Evolutionary conservation across 2,329 filamentous ascomycete species (phyloP).

Genomic region (Cladophialophora yegresii): DNA sequence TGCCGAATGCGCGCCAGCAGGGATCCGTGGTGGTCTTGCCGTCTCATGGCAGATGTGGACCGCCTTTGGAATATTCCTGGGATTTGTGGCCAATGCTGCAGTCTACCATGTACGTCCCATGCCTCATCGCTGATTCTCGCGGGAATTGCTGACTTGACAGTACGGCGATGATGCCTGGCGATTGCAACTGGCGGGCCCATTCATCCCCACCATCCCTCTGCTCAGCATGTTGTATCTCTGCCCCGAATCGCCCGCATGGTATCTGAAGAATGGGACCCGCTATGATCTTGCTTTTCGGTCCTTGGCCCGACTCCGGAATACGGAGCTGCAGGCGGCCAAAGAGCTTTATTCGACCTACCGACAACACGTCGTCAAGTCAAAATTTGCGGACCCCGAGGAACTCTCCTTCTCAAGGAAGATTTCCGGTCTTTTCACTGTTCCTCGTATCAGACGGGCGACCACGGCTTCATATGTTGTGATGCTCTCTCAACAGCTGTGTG

Average conservation of each 20-base stretch:
- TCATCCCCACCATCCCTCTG: constrained; percentile 65
- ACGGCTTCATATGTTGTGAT: constrained; percentile 40
- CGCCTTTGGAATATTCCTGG: constrained; percentile 64
- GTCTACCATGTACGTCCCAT: constrained; percentile 56
- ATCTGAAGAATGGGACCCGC: constrained; percentile 62
- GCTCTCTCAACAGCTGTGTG: constrained; percentile 43
- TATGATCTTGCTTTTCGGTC: constrained; percentile 61
- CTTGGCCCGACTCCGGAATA: constrained; percentile 60
- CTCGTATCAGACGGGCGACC: constrained; percentile 40
- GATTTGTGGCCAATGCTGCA: constrained; percentile 65
- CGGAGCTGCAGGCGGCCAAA: constrained; percentile 57
- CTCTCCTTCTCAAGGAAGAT: constrained; percentile 39
- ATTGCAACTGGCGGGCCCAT: constrained; percentile 64
- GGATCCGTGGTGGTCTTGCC: constrained; percentile 53
- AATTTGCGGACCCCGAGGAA: not conserved
- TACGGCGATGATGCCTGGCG: constrained; percentile 61
- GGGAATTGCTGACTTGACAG: constrained; percentile 13
- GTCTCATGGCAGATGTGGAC: constrained; percentile 59
- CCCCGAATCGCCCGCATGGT: constrained; percentile 67
- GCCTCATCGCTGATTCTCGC: not conserved
- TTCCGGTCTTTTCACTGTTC: constrained; percentile 40
- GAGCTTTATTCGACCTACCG: constrained; percentile 57
- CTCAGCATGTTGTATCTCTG: constrained; percentile 61
- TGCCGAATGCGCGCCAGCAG: constrained; percentile 52
- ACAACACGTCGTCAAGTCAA: constrained; percentile 51